Evolutionary conservation across 768 basidiomycete species (phyloP).

Genomic region (Gymnopilus dilepis): DNA sequence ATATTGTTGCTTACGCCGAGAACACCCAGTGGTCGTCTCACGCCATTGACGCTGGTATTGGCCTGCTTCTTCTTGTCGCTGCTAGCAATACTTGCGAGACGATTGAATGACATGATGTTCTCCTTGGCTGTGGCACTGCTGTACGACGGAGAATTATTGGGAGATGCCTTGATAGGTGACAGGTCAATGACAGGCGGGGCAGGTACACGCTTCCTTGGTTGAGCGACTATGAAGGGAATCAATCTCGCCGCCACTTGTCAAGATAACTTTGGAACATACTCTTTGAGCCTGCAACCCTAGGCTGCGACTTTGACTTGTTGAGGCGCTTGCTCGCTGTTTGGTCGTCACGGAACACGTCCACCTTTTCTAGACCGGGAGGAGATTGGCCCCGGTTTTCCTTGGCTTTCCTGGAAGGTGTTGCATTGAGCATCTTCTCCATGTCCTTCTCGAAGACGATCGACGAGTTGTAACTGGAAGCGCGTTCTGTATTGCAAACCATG

Average conservation of each 20-base stretch:
- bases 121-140: constrained; percentile 42
- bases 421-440: constrained; percentile 42
- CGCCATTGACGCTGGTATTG: constrained; percentile 4
- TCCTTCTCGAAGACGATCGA: constrained; percentile 59
- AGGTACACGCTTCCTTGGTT: constrained; percentile 44
- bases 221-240: constrained; percentile 25
- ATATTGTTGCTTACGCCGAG: constrained; percentile 32
- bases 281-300: constrained; percentile 43
- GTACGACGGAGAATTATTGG: constrained; percentile 42
- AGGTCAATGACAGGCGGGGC: constrained; percentile 42
- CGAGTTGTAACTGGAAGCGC: constrained; percentile 52
- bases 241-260: not conserved
- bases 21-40: constrained; percentile 38
- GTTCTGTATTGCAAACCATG: constrained; percentile 36
- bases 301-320: constrained; percentile 49
- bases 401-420: constrained; percentile 38
- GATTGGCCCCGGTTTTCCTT: constrained; percentile 33
- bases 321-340: constrained; percentile 24
- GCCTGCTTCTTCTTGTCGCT: constrained; percentile 23
- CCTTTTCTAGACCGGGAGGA: constrained; percentile 41
- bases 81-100: constrained; percentile 29
- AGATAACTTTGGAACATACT: constrained; percentile 33
- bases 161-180: constrained; percentile 60
- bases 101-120: constrained; percentile 41
- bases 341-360: constrained; percentile 24